Conservation (phyloP, 352 stramenopile genomes). For the Thalassiosira livingstoniorum region DNA sequence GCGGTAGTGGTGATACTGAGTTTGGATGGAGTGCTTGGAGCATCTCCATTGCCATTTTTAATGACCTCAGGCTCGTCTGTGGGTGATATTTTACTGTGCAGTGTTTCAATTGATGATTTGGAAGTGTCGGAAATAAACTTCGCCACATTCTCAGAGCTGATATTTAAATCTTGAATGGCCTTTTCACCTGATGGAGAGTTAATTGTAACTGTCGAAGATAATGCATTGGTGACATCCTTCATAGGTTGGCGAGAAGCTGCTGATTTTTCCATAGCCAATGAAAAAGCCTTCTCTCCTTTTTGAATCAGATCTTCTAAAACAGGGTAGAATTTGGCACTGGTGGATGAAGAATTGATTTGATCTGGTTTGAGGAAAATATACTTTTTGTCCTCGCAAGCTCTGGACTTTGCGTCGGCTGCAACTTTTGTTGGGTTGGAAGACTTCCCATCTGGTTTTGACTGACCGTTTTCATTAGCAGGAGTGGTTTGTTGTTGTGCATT, state of each 20-base stretch:
- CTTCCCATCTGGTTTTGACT: too few relatives aligned
- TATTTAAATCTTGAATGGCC: background rate
- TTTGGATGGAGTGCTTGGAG: slow-evolving; percentile 12
- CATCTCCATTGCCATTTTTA: slow-evolving; percentile 6
- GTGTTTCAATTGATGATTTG: slow-evolving; percentile 27
- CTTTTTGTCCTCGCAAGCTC: too few relatives aligned
- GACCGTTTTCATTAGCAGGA: too few relatives aligned
- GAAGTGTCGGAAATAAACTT: slow-evolving; percentile 21
- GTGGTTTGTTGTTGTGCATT: too few relatives aligned
- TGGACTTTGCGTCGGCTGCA: too few relatives aligned
- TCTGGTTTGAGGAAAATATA: slow-evolving; percentile 31
- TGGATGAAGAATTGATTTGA: slow-evolving; percentile 58
- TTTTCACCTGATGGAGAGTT: slow-evolving; percentile 7
- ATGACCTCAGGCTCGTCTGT: slow-evolving; percentile 1
- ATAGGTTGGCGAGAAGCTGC: slow-evolving; percentile 37
- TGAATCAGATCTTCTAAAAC: slow-evolving; percentile 75
- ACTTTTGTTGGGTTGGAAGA: too few relatives aligned
- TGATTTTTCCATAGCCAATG: slow-evolving; percentile 54
- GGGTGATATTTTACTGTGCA: slow-evolving; percentile 23
- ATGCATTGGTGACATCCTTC: slow-evolving; percentile 28
- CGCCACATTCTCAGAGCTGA: background rate
- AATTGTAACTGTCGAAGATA: slow-evolving; percentile 21
- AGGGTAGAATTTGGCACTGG: slow-evolving; percentile 79
- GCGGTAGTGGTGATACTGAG: too few relatives aligned
- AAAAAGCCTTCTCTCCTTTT: slow-evolving; percentile 66